Evolutionary conservation across 108 stramenopile species (phyloP).

Genomic region (Fragilaria crotonensis): DNA sequence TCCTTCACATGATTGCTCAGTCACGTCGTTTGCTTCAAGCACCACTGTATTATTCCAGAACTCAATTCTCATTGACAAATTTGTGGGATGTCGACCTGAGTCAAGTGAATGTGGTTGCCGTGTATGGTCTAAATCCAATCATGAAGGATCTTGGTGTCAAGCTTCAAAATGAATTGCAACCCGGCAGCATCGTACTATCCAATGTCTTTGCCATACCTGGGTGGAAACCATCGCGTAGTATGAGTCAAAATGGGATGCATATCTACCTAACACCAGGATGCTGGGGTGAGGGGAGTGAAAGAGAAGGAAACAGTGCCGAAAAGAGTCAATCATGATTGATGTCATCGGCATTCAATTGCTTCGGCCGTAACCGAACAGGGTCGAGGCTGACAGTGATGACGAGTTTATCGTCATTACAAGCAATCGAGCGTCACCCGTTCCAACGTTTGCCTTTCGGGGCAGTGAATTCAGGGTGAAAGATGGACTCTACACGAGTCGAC

Average conservation of each 20-base stretch:
- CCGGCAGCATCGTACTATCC: conserved; percentile 43
- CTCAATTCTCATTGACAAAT: conserved; percentile 34
- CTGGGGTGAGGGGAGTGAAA: no score
- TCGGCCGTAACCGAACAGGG: no score
- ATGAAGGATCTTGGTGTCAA: conserved; percentile 48
- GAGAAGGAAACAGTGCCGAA: no score
- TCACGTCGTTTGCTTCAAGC: conserved; percentile 22
- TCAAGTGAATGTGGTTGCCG: conserved; percentile 44
- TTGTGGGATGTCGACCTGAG: conserved; percentile 42
- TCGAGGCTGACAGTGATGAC: no score
- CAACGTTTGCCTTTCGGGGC: no score
- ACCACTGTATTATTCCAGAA: conserved; percentile 38
- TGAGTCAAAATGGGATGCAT: conserved; percentile 7
- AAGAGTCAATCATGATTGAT: no score
- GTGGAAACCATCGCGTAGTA: conserved; percentile 25
- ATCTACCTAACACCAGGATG: conserved; percentile 12
- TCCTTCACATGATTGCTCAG: conserved; percentile 27
- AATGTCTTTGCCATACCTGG: conserved; percentile 58
- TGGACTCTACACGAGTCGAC: no score
- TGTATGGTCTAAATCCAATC: conserved; percentile 57
- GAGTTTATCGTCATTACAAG: no score
- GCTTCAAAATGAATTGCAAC: conserved; percentile 38
- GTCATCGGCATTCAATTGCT: no score
- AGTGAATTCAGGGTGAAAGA: no score
- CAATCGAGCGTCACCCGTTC: no score